Evolutionary conservation across 73 alveolate genomes (phyloP).

Genomic region (Paramecium bursaria): DNA sequence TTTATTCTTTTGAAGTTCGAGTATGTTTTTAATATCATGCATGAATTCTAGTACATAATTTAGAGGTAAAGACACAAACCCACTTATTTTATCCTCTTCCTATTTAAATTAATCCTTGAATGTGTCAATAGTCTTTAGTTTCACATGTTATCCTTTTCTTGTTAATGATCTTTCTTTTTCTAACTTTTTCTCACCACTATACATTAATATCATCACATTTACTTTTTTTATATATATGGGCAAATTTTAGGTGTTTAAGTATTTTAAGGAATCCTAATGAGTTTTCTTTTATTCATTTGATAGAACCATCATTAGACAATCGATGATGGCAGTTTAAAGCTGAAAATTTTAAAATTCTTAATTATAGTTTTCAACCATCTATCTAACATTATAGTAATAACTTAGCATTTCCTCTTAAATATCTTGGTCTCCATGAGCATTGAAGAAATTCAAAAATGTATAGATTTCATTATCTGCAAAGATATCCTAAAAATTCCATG

Average conservation of each 20-base stretch:
- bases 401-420: neutral
- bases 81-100: neutral
- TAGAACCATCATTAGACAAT: no score
- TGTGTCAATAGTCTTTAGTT: neutral
- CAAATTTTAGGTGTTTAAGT: no score
- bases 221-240: neutral
- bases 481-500: neutral
- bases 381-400: neutral
- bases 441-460: neutral
- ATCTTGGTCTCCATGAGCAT: neutral
- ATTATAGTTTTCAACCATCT: neutral
- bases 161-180: no score
- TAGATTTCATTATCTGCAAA: neutral
- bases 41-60: neutral
- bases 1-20: no score
- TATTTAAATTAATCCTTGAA: neutral
- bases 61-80: neutral
- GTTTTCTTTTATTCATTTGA: no score
- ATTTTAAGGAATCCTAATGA: no score
- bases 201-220: neutral
- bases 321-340: no score
- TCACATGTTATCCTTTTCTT: no score
- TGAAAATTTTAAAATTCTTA: no score
- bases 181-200: neutral
- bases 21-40: neutral